phyloP scores from a whole-genome alignment of 495 filamentous ascomycete genomes.

The Letharia columbiana region DNA sequence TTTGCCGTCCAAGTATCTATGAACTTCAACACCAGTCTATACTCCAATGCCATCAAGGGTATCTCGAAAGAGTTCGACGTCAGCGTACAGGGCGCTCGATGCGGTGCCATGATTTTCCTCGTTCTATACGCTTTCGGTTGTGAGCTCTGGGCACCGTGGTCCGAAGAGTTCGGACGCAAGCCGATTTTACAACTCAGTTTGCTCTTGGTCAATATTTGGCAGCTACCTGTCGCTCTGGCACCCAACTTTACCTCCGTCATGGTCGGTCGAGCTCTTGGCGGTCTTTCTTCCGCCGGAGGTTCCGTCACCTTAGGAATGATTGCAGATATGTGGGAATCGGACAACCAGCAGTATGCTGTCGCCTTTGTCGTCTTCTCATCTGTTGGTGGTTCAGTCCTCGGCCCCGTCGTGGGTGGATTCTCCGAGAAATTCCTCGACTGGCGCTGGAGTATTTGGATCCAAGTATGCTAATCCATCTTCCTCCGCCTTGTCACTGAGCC shows the following conservation, averaged over 20 bases:
- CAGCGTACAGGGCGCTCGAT: constrained; percentile 44
- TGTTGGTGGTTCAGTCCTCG: constrained; percentile 53
- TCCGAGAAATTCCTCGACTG: constrained; percentile 43
- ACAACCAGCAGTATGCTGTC: constrained; percentile 53
- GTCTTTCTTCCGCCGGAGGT: constrained; percentile 52
- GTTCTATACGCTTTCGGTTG: constrained; percentile 57
- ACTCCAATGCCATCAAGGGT: constrained; percentile 43
- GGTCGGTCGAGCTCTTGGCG: constrained; percentile 49
- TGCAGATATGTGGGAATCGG: constrained; percentile 53
- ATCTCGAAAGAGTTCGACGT: constrained; percentile 44
- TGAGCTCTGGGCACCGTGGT: constrained; percentile 61
- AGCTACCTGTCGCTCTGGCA: constrained; percentile 46
- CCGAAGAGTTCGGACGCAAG: constrained; percentile 52
- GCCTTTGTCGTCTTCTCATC: constrained; percentile 56
- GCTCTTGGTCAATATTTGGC: constrained; percentile 52
- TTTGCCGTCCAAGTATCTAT: constrained; percentile 51
- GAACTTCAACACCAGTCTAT: constrained; percentile 51
- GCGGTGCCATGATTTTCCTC: constrained; percentile 51
- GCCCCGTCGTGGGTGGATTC: constrained; percentile 54
- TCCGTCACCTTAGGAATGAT: constrained; percentile 57
- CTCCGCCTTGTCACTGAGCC: not conserved
- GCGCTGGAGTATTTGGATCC: constrained; percentile 51
- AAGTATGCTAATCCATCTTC: not conserved
- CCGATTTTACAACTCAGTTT: constrained; percentile 47
- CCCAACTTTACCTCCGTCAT: constrained; percentile 48